Evolutionary conservation across 2,329 filamentous ascomycete species (phyloP).

Genomic region (Aspergillus piperis): DNA sequence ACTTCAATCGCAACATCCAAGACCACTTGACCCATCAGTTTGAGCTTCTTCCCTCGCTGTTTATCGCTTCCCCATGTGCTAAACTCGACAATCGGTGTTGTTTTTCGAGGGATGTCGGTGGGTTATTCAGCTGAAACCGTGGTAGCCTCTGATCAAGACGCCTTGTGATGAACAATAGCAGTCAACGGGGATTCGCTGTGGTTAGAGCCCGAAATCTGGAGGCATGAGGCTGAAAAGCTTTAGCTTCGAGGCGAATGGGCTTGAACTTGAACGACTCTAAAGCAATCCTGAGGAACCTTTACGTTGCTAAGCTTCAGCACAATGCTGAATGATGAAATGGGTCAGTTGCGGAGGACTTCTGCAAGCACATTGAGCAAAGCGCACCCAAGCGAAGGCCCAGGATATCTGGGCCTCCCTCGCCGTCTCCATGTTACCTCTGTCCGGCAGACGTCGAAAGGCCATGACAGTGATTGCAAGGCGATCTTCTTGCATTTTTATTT

Average conservation of each 20-base stretch:
- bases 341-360: slow-evolving; percentile 68
- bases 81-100: background rate
- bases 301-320: slow-evolving; percentile 66
- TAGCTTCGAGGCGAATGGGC: slow-evolving; percentile 72
- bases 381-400: slow-evolving; percentile 85
- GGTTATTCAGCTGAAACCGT: background rate
- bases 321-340: slow-evolving; percentile 54
- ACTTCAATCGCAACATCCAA: background rate
- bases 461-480: background rate
- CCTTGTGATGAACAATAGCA: background rate
- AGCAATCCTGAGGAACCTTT: slow-evolving; percentile 62
- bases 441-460: background rate
- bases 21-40: background rate
- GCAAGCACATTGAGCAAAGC: slow-evolving; percentile 66
- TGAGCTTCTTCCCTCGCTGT: background rate
- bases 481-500: background rate
- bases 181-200: slow-evolving; percentile 9
- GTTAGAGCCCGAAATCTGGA: slow-evolving; percentile 76
- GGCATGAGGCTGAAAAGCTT: slow-evolving; percentile 68
- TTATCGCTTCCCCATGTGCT: background rate
- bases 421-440: background rate
- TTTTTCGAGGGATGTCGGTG: background rate
- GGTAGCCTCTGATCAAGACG: background rate
- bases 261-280: slow-evolving; percentile 73
- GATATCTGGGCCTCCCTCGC: slow-evolving; percentile 52